Conservation (phyloP, 768 basidiomycete genomes). For the Tricholoma saponaceum region DNA sequence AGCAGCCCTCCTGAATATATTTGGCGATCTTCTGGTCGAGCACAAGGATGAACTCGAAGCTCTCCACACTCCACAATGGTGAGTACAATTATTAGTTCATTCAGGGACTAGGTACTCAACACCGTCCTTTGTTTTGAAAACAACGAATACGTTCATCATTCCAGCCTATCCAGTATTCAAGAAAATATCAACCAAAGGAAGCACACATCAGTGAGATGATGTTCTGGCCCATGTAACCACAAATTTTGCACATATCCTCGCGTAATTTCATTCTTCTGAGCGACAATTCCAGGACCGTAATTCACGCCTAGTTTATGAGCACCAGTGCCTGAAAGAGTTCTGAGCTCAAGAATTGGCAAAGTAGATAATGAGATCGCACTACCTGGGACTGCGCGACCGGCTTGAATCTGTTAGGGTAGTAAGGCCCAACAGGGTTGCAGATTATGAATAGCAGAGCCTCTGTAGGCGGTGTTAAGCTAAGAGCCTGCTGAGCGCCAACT, state of each 20-base stretch:
- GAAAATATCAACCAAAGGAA: neutral
- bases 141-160: slow-evolving; percentile 91
- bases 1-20: no score
- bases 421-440: slow-evolving; percentile 78
- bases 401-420: slow-evolving; percentile 86
- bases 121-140: slow-evolving; percentile 67
- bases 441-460: slow-evolving; percentile 87
- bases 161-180: slow-evolving; percentile 61
- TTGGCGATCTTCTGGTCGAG: no score
- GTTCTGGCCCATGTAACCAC: slow-evolving; percentile 79
- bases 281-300: slow-evolving; percentile 84
- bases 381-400: slow-evolving; percentile 87
- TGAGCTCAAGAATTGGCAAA: neutral
- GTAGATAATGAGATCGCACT: slow-evolving; percentile 40
- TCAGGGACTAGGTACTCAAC: no score
- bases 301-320: slow-evolving; percentile 86
- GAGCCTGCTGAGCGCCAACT: slow-evolving; percentile 75
- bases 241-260: slow-evolving; percentile 86
- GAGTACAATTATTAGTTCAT: no score
- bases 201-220: slow-evolving; percentile 46
- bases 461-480: slow-evolving; percentile 71
- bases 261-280: slow-evolving; percentile 72
- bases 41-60: no score
- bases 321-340: slow-evolving; percentile 59
- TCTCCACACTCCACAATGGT: no score